phyloP scores from a whole-genome alignment of 108 stramenopile genomes.

The Parietichytrium sp. region DNA sequence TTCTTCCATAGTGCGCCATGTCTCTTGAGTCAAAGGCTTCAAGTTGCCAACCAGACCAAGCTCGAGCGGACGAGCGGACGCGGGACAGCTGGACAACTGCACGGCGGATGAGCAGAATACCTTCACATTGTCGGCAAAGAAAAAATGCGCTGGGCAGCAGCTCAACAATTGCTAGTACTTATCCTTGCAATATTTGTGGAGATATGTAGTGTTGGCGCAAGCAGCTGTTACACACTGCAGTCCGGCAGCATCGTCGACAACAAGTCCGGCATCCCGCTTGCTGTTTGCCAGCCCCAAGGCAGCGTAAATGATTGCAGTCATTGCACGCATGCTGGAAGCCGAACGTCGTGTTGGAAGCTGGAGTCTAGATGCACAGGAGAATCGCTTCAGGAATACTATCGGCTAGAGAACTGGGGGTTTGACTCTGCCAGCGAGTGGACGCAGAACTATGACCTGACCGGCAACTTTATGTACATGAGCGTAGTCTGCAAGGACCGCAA shows the following conservation, averaged over 20 bases:
- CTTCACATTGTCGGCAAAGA: no score
- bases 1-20: no score
- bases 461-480: neutral
- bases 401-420: slow-evolving; percentile 11
- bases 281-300: neutral
- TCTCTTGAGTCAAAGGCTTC: no score
- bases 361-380: neutral
- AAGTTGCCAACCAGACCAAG: no score
- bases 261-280: neutral
- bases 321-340: slow-evolving; percentile 21
- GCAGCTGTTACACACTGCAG: slow-evolving; percentile 1
- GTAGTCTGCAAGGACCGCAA: slow-evolving; percentile 23
- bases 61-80: no score
- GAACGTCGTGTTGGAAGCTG: slow-evolving; percentile 25
- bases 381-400: neutral
- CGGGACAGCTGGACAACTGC: no score
- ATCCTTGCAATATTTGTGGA: no score
- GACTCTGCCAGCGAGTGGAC: neutral
- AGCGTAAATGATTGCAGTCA: neutral
- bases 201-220: no score
- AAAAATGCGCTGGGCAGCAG: no score
- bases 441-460: neutral
- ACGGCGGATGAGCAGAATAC: no score
- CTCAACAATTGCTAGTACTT: no score
- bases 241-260: neutral